Conservation (phyloP, 768 basidiomycete genomes). For the Xerocomus potaroensis region DNA sequence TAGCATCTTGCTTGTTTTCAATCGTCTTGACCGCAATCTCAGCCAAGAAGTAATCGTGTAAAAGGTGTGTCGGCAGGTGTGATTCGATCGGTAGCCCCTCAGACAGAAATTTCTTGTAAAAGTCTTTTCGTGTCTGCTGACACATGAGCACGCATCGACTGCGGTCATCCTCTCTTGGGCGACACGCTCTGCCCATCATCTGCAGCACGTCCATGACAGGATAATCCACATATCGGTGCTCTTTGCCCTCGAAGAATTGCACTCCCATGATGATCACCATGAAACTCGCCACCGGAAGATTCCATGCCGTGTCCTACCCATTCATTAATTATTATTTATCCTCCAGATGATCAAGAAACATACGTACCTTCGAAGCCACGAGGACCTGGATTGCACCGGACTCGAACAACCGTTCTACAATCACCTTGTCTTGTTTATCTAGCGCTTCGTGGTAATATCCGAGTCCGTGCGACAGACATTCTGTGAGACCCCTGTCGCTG, state of each 20-base stretch:
- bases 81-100: slow-evolving; percentile 99
- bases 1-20: slow-evolving; percentile 97
- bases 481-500: slow-evolving; percentile 66
- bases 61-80: slow-evolving; percentile 80
- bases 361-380: slow-evolving; percentile 82
- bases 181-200: slow-evolving; percentile 99
- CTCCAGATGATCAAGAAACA: not conserved
- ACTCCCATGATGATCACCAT: slow-evolving; percentile 99
- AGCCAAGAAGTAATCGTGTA: slow-evolving; percentile 97
- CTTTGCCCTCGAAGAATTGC: slow-evolving; percentile 93
- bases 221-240: slow-evolving; percentile 97
- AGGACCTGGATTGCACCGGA: slow-evolving; percentile 94
- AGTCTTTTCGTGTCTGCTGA: slow-evolving; percentile 96
- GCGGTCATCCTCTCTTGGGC: slow-evolving; percentile 81
- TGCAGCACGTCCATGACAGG: slow-evolving; percentile 98
- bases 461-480: slow-evolving; percentile 84
- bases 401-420: slow-evolving; percentile 89
- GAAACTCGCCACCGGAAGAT: slow-evolving; percentile 86
- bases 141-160: slow-evolving; percentile 97
- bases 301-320: slow-evolving; percentile 90
- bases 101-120: slow-evolving; percentile 96
- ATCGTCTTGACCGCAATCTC: slow-evolving; percentile 99
- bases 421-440: slow-evolving; percentile 86
- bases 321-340: not conserved
- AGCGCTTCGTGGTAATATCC: slow-evolving; percentile 96